Evolutionary conservation across 441 rosid species (phyloP).

Genomic region (Mallotus japonicus): DNA sequence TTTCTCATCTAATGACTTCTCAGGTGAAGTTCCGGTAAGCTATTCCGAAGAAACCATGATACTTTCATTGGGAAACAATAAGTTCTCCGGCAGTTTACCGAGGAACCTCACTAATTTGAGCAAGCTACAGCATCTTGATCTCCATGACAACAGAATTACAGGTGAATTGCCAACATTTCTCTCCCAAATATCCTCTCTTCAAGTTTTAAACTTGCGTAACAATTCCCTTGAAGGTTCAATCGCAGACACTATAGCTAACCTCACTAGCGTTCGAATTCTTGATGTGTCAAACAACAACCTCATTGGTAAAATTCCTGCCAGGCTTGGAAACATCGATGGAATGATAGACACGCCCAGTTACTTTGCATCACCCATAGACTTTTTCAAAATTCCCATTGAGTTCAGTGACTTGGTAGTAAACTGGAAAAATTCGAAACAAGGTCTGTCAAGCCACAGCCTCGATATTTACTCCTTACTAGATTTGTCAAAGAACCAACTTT

Average conservation of each 20-base stretch:
- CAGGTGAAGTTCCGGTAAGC: constrained; percentile 33
- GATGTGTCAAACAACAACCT: constrained; percentile 36
- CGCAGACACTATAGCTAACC: constrained; percentile 23
- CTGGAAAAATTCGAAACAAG: constrained; percentile 31
- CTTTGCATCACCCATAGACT: not conserved
- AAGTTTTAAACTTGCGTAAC: constrained; percentile 31
- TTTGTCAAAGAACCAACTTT: constrained; percentile 29
- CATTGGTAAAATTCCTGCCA: constrained; percentile 23
- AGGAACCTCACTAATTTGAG: constrained; percentile 26
- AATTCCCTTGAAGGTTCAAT: constrained; percentile 30
- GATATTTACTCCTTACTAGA: constrained; percentile 34
- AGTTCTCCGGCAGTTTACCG: constrained; percentile 32
- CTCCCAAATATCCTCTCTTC: constrained; percentile 26
- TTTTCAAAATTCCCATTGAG: constrained; percentile 27
- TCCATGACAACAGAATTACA: constrained; percentile 34
- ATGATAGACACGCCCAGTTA: constrained; percentile 32
- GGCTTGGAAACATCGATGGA: constrained; percentile 30
- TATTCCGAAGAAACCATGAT: constrained; percentile 29
- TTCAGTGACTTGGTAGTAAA: constrained; percentile 30
- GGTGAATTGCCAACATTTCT: constrained; percentile 34
- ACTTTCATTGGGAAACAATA: constrained; percentile 29
- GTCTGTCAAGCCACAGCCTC: constrained; percentile 30
- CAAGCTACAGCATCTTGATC: constrained; percentile 34
- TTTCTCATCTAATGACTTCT: constrained; percentile 34
- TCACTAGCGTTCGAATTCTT: constrained; percentile 32